Evolutionary conservation across 2,329 filamentous ascomycete species (phyloP).

Genomic region (Diaporthe vaccinii): DNA sequence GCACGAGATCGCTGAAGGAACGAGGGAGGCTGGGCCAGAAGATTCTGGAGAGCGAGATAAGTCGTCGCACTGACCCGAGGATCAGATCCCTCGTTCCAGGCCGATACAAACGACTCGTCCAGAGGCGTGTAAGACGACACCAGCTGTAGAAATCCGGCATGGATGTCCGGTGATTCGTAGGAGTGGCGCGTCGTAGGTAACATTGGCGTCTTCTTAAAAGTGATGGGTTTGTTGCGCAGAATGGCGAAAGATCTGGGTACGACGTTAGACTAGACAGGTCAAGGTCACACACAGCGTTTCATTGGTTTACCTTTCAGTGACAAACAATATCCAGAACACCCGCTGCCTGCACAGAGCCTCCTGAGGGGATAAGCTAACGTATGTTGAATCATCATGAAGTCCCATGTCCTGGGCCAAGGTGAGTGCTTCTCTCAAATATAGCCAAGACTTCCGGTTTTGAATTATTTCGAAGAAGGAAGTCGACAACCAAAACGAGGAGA

Average conservation of each 20-base stretch:
- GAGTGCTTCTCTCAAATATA: slow-evolving; percentile 72
- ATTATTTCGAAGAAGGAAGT: slow-evolving; percentile 73
- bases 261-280: slow-evolving; percentile 47
- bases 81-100: slow-evolving; percentile 72
- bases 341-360: slow-evolving; percentile 68
- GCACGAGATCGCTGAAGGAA: slow-evolving; percentile 47
- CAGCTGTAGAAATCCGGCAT: slow-evolving; percentile 71
- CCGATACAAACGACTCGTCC: slow-evolving; percentile 72
- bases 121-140: slow-evolving; percentile 73
- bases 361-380: slow-evolving; percentile 60
- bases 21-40: slow-evolving; percentile 50
- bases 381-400: slow-evolving; percentile 70
- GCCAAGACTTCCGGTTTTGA: slow-evolving; percentile 73
- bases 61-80: slow-evolving; percentile 51
- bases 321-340: slow-evolving; percentile 74
- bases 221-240: slow-evolving; percentile 73
- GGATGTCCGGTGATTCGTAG: slow-evolving; percentile 65
- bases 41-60: slow-evolving; percentile 53
- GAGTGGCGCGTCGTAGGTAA: slow-evolving; percentile 65
- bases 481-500: slow-evolving; percentile 73
- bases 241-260: slow-evolving; percentile 66
- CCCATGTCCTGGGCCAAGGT: slow-evolving; percentile 70
- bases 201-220: slow-evolving; percentile 70
- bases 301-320: slow-evolving; percentile 67
- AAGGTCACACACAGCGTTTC: slow-evolving; percentile 12